Evolutionary conservation across 768 basidiomycete species (phyloP).

Genomic region (Phylloporus arenicola): DNA sequence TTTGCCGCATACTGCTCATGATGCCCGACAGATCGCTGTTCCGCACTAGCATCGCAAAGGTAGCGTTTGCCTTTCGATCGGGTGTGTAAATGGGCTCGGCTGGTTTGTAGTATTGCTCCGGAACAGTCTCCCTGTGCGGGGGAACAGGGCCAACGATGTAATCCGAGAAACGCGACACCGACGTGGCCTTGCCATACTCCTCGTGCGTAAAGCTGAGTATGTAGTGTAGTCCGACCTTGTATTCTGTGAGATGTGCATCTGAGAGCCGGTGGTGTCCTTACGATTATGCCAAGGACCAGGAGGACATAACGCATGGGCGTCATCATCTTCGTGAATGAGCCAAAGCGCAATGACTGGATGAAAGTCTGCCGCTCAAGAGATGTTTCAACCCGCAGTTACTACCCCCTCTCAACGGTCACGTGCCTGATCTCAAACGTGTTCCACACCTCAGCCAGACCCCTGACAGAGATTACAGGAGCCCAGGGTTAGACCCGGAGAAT

Average conservation of each 20-base stretch:
- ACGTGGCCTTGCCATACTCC: constrained; percentile 38
- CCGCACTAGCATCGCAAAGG: constrained; percentile 73
- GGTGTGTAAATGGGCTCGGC: constrained; percentile 33
- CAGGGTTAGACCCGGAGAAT: too few species aligned
- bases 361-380: neutral
- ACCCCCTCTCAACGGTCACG: constrained; percentile 1
- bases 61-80: constrained; percentile 73
- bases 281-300: constrained; percentile 43
- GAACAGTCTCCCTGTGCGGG: constrained; percentile 54
- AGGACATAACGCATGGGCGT: constrained; percentile 57
- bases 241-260: constrained; percentile 7
- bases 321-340: constrained; percentile 39
- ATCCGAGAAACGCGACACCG: constrained; percentile 29
- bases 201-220: constrained; percentile 40
- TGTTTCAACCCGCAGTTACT: constrained; percentile 1
- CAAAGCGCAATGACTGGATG: neutral
- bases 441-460: too few species aligned
- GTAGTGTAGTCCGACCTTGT: constrained; percentile 37
- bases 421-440: neutral
- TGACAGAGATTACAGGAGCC: too few species aligned
- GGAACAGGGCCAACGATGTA: constrained; percentile 28
- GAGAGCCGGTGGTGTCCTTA: constrained; percentile 25
- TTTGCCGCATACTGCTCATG: constrained; percentile 58
- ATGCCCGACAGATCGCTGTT: constrained; percentile 60
- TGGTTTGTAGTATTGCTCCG: constrained; percentile 51